Base-by-base conservation (phyloP, 768 basidiomycete genomes). In the Tylopilus balloui region DNA sequence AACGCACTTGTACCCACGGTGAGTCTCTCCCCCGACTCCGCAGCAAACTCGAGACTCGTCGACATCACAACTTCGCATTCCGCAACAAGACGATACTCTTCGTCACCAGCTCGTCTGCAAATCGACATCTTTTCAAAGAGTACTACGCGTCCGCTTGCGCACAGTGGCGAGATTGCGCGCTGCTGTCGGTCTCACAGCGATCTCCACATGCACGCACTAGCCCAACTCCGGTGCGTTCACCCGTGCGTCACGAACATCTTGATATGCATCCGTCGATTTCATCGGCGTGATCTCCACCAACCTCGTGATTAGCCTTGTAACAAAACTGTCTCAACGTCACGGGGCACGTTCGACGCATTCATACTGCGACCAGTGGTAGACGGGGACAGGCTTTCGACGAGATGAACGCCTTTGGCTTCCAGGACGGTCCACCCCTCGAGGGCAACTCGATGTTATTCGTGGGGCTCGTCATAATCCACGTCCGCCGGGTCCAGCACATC, bases 191-290 rank as follows among this genome's bases (percentile, higher is more conserved):
- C n/a, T 50, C 12, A 57, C 34, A 10, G 36, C 31, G 17, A 48
- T n/a, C n/a, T n/a, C 20, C 32, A 57, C 46, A 56, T 48, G 37
- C 50, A 57, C 8, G 52, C 56, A 52, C 24, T 17, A 46, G 0
- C 11, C 29, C 49, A 50, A 23, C 4, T 37, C 15, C 4, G 39
- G 17, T 32, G 47, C 14, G 20, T 55, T 48, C 1, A n/a, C n/a
- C 48, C 53, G 15, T 47, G 45, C 2, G 20, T 14, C 39, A 44
- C 27, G 7, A 42, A 24, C 5, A 44, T 25, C 40, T 6, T 39
- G 32, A 24, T 1, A 0, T 44, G 8, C n/a, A 56, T n/a, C 31
- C 3, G 55, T 50, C 1, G 48, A 56, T 9, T 42, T 36, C 55
- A 50, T 56, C 29, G 1, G 21, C 10, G 54, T 55, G 14, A 48